phyloP scores from a whole-genome alignment of 139 green algal genomes.

The Coelastrella sp. region DNA sequence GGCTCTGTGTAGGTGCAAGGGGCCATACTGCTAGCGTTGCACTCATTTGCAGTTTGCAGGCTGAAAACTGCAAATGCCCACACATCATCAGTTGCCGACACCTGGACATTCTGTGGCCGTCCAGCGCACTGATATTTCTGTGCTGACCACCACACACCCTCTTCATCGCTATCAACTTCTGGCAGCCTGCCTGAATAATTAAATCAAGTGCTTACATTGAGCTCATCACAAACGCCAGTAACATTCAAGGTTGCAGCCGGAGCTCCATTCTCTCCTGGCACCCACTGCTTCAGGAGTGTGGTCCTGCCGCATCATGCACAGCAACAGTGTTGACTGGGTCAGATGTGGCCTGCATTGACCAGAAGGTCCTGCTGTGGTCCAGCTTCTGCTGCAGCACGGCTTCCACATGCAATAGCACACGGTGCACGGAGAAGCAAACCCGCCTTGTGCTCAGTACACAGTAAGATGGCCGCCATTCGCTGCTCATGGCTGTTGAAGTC shows the following conservation, averaged over 20 bases:
- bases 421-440: neutral
- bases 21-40: too few relatives aligned
- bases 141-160: too few relatives aligned
- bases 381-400: too few relatives aligned
- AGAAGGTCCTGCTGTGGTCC: neutral
- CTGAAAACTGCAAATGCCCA: too few relatives aligned
- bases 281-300: slow-evolving; percentile 1
- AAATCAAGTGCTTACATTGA: neutral
- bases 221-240: slow-evolving; percentile 15
- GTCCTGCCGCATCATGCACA: neutral
- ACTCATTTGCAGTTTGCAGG: too few relatives aligned
- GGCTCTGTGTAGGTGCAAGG: too few relatives aligned
- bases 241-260: slow-evolving; percentile 4
- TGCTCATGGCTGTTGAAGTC: neutral
- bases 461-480: neutral
- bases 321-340: neutral
- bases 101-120: too few relatives aligned
- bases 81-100: too few relatives aligned
- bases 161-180: too few relatives aligned
- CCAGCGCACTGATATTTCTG: too few relatives aligned
- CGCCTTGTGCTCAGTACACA: neutral
- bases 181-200: too few relatives aligned
- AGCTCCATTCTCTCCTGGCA: neutral
- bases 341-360: neutral
- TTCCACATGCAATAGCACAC: too few relatives aligned